Evolutionary conservation across 805 yeast species (phyloP).

Genomic region (Candida dendrica): DNA sequence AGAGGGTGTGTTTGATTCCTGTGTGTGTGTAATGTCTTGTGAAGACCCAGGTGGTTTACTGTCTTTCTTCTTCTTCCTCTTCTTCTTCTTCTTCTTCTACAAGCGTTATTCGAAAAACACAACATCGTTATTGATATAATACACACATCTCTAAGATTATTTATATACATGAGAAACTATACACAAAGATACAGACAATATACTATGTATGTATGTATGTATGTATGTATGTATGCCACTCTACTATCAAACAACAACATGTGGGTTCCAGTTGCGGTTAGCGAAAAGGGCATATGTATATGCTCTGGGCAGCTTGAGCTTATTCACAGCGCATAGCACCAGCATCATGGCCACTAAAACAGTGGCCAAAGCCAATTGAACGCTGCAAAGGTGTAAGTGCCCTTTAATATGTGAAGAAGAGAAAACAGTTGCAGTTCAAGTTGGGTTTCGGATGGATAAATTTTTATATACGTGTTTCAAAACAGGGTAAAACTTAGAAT

Average conservation of each 20-base stretch:
- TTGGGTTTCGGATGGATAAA: not conserved
- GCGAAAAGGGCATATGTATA: slow-evolving; percentile 22
- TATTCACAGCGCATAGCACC: not conserved
- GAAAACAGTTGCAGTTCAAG: not conserved
- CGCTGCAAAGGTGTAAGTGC: not conserved
- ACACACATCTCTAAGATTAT: no score
- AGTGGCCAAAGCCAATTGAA: not conserved
- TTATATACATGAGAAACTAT: no score
- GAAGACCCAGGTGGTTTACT: no score
- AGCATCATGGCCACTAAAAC: not conserved
- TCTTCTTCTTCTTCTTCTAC: no score
- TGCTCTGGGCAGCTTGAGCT: slow-evolving; percentile 13
- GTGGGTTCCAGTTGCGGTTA: slow-evolving; percentile 25
- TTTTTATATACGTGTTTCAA: not conserved
- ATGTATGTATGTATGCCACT: slow-evolving; percentile 22
- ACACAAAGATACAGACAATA: no score
- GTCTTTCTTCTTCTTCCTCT: no score
- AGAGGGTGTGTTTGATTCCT: no score
- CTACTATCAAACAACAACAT: slow-evolving; percentile 27
- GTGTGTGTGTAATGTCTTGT: no score
- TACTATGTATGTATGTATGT: slow-evolving; percentile 17
- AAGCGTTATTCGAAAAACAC: no score
- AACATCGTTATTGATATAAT: no score
- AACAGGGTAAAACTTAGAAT: not conserved
- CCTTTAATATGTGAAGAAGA: not conserved